Base-by-base conservation (phyloP, 805 yeast genomes). In the Wickerhamiella brachini region DNA sequence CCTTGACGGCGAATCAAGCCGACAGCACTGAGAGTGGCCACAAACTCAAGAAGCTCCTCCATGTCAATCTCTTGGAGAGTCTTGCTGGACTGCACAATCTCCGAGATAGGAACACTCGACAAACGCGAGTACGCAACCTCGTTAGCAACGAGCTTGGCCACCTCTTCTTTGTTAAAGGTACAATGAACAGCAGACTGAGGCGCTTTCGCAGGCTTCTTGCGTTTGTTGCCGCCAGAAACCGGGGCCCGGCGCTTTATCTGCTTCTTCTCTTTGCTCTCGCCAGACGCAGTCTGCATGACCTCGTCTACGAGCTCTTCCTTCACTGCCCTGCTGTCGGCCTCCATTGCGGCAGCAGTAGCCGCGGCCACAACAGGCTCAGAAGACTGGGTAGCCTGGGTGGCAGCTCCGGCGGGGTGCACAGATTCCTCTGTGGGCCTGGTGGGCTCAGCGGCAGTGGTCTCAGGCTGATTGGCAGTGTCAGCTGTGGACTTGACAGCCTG, bases 1-100 rank as follows among this genome's bases (percentile, higher is more conserved):
- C 97, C 97, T 53, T 76, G 74, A 65, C 97, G 82, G 61, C 79
- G 77, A 54, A 93, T 89, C 10, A 84, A 83, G n/a, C 97, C 97
- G 53, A 90, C 75, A 60, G 90, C 83, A 5, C 66, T 59, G 39
- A 79, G 68, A 44, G 65, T 62, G 49, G 68, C 66, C 44, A 80
- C 70, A 7, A 78, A 61, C 20, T 20, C 49, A 8, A 45, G 49
- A 8, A 59, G 48, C 31, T 53, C 55, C 10, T 50, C n/a, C 18
- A 63, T 63, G 45, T 77, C 70, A 13, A 78, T 65, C 52, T 71
- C 71, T 29, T 54, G 55, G 3, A 82, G 77, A 7, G 68, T 70
- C 1, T 76, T 76, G 62, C 80, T 78, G 22, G 85, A 80, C n/a
- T 77, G 71, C 48, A 74, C 77, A 51, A 90, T 69, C 44, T 75